Evolutionary conservation across 2,329 filamentous ascomycete species (phyloP).

Genomic region (Aspergillus viridinutans): DNA sequence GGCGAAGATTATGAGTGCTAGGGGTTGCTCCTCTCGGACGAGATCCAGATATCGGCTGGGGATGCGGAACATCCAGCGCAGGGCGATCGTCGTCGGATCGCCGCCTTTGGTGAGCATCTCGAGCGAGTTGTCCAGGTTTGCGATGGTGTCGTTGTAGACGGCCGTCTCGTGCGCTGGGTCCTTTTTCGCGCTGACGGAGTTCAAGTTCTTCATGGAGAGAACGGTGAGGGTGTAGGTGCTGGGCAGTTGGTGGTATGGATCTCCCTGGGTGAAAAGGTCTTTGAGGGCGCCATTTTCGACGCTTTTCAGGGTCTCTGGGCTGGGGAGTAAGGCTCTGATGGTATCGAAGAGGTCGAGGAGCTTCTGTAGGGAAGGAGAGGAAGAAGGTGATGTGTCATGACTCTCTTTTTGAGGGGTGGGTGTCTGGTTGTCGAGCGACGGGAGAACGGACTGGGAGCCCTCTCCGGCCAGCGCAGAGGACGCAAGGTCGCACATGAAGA

Average conservation of each 20-base stretch:
- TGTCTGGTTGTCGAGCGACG: neutral
- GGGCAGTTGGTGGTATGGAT: neutral
- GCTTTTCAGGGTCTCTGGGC: neutral
- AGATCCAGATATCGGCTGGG: constrained; percentile 2
- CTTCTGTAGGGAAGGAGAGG: neutral
- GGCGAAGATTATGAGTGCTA: constrained; percentile 7
- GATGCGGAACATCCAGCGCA: constrained; percentile 7
- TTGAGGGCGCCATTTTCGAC: neutral
- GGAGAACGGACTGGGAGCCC: neutral
- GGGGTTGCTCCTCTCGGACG: neutral
- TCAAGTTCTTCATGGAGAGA: constrained; percentile 3
- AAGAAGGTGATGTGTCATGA: neutral
- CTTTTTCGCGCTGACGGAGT: neutral
- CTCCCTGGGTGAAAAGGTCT: neutral
- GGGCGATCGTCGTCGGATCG: constrained; percentile 2
- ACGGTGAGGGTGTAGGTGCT: constrained; percentile 7
- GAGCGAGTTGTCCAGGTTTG: constrained; percentile 2
- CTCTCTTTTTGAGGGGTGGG: neutral
- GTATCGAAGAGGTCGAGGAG: neutral
- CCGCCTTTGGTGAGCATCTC: constrained; percentile 6
- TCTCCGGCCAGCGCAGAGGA: neutral
- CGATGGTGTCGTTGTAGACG: constrained; percentile 5
- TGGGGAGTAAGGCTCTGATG: neutral
- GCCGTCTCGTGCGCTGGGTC: neutral
- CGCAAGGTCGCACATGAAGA: neutral